A percentile compares a stretch with the other conserved stretches of the same genome.
phyloP scores from a whole-genome alignment of 306 rosid species.

The Gastrolobium bilobum region DNA sequence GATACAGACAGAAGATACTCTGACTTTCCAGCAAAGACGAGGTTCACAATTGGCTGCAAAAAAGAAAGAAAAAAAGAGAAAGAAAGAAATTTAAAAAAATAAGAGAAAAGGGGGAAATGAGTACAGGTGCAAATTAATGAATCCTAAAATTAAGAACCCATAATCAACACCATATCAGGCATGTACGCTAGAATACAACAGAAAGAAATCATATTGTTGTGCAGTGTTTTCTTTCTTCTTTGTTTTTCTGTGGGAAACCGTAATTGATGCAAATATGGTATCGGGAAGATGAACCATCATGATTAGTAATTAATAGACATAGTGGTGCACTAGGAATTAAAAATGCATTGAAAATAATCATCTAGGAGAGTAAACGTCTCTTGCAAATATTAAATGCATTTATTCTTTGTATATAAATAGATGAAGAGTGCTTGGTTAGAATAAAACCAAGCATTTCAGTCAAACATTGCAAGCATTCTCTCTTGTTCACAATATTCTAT shows the following conservation, averaged over 20 bases:
- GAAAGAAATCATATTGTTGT: background rate
- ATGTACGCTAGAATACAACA: slow-evolving; percentile 29
- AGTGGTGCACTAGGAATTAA: no score
- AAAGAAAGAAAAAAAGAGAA: slow-evolving; percentile 3
- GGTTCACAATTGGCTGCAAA: slow-evolving; percentile 72
- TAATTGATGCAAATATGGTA: no score
- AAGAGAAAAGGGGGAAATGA: slow-evolving; percentile 3
- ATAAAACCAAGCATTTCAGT: no score
- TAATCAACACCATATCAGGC: slow-evolving; percentile 19
- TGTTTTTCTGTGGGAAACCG: no score
- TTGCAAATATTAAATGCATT: no score
- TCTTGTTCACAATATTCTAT: background rate
- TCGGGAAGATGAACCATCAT: no score
- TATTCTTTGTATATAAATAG: no score
- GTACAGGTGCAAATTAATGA: slow-evolving; percentile 14
- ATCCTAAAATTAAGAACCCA: slow-evolving; percentile 28
- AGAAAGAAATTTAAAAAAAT: background rate
- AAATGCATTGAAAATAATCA: no score
- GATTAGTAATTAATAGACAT: no score
- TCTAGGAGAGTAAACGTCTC: no score
- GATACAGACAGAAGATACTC: slow-evolving; percentile 77
- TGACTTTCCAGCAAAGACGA: slow-evolving; percentile 83
- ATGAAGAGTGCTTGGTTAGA: no score
- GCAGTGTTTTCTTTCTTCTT: background rate
- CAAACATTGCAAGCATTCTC: no score